Percentiles rank a stretch among this genome's conserved stretches.
phyloP scores from a whole-genome alignment of 805 yeast species.

The Kregervanrija pseudodelftensis region DNA sequence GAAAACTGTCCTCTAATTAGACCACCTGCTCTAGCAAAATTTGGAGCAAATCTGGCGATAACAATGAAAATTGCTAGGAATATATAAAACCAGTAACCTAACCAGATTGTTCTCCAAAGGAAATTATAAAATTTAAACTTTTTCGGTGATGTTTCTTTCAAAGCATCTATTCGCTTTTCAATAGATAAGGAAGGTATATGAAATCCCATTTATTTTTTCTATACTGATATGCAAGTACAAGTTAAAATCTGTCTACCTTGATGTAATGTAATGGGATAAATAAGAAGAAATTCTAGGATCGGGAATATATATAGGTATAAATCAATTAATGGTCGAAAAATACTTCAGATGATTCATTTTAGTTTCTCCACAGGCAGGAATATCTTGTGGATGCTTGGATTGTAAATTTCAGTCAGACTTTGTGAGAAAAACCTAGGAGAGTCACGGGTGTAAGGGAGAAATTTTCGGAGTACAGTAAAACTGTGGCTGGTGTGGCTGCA shows the following conservation, averaged over 20 bases:
- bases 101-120: conserved; percentile 11
- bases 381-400: background rate
- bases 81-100: conserved; percentile 70
- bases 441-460: no score
- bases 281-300: background rate
- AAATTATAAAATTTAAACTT: conserved; percentile 4
- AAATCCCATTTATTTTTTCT: background rate
- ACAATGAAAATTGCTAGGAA: conserved; percentile 66
- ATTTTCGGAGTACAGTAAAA: no score
- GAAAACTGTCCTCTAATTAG: conserved; percentile 65
- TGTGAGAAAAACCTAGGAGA: no score
- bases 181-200: conserved; percentile 4
- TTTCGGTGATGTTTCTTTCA: conserved; percentile 8
- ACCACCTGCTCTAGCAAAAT: conserved; percentile 81
- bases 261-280: background rate
- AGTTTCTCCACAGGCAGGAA: background rate
- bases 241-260: conserved; percentile 1
- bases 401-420: no score
- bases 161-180: conserved; percentile 3
- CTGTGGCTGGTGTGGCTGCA: no score
- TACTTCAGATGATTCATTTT: background rate
- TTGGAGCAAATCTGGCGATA: conserved; percentile 70
- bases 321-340: background rate
- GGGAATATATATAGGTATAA: background rate
- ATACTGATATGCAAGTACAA: background rate